Conservation (phyloP, 192 early-diverging fungal genomes). For the Rhizophagus sp. region DNA sequence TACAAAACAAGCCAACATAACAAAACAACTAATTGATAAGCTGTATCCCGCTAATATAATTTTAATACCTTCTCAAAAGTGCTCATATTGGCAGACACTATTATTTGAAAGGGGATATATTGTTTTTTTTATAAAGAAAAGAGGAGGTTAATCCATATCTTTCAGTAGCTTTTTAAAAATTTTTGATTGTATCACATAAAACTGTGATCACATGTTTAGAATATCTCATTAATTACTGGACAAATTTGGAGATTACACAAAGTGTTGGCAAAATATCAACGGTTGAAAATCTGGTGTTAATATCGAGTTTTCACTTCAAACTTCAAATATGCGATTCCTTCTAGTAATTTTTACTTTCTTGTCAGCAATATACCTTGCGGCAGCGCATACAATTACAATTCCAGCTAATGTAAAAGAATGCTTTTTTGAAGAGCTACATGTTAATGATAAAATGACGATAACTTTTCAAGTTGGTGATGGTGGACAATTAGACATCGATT, state of each 20-base stretch:
- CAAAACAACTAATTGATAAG: neutral
- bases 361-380: neutral
- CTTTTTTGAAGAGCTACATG: conserved; percentile 66
- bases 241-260: neutral
- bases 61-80: conserved; percentile 22
- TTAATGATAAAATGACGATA: conserved; percentile 62
- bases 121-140: neutral
- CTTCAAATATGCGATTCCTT: conserved; percentile 4
- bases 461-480: conserved; percentile 71
- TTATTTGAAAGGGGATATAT: conserved; percentile 1
- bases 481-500: conserved; percentile 68
- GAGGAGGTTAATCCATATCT: neutral
- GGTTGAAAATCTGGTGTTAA: neutral
- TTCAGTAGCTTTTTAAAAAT: neutral
- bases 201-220: neutral
- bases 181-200: neutral
- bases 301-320: neutral
- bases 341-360: neutral
- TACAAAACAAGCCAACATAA: neutral
- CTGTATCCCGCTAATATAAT: neutral
- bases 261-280: neutral
- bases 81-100: neutral
- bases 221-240: neutral
- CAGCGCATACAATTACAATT: conserved; percentile 25
- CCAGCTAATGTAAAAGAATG: conserved; percentile 37